Conservation (phyloP, 2,329 filamentous ascomycete species). For the Phyllosticta citrichinensis region DNA sequence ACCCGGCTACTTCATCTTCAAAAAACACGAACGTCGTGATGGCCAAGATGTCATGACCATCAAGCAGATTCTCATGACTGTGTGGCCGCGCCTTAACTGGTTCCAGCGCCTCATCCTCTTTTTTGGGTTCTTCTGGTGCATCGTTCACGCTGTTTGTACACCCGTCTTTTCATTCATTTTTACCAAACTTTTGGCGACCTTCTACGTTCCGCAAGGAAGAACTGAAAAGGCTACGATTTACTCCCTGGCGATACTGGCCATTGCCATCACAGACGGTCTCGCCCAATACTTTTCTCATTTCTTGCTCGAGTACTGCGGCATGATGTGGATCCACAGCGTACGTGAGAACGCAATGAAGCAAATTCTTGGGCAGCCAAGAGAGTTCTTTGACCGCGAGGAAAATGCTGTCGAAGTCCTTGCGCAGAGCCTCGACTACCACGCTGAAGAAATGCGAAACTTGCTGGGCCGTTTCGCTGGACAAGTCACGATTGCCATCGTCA, state of each 20-base stretch:
- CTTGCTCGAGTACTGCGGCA: constrained; percentile 59
- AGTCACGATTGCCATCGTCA: constrained; percentile 54
- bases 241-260: constrained; percentile 57
- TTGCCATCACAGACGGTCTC: constrained; percentile 57
- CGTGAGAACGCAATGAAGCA: constrained; percentile 57
- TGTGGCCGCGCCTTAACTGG: constrained; percentile 56
- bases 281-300: constrained; percentile 59
- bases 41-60: constrained; percentile 24
- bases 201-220: constrained; percentile 47
- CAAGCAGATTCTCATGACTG: constrained; percentile 51
- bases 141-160: constrained; percentile 56
- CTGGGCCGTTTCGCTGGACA: constrained; percentile 68
- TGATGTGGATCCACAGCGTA: constrained; percentile 66
- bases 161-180: constrained; percentile 71
- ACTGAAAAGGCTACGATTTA: constrained; percentile 49
- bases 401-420: constrained; percentile 56
- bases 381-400: constrained; percentile 64
- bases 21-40: background rate
- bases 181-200: constrained; percentile 59
- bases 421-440: constrained; percentile 67
- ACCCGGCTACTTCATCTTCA: background rate
- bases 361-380: constrained; percentile 64
- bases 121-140: constrained; percentile 49
- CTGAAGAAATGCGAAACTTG: constrained; percentile 79
- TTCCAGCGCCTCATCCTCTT: constrained; percentile 46